phyloP scores from a whole-genome alignment of 2,329 filamentous ascomycete genomes.

The Penicillium sp. region DNA sequence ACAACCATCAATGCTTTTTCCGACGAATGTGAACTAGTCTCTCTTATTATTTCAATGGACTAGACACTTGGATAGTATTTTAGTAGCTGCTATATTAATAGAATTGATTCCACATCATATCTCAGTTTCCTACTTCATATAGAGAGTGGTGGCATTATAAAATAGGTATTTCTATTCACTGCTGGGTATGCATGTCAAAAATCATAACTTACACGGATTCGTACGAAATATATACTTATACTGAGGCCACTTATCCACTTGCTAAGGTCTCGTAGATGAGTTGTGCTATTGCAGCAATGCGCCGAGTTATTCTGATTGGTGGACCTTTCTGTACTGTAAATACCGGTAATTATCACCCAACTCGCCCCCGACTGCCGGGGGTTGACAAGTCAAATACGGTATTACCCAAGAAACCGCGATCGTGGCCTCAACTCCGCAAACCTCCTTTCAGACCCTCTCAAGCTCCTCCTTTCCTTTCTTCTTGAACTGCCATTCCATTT shows the following conservation, averaged over 20 bases:
- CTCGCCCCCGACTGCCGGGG: background rate
- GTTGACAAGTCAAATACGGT: slow-evolving; percentile 17
- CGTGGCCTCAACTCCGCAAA: slow-evolving; percentile 30
- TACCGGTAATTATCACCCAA: slow-evolving; percentile 7
- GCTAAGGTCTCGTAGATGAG: background rate
- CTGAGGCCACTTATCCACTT: background rate
- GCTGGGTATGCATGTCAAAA: background rate
- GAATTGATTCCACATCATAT: background rate
- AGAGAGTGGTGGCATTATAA: background rate
- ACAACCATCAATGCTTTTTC: slow-evolving; percentile 15
- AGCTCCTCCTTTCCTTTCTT: slow-evolving; percentile 8
- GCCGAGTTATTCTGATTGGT: slow-evolving; percentile 5
- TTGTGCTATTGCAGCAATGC: background rate
- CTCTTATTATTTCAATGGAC: slow-evolving; percentile 3
- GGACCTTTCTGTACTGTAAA: slow-evolving; percentile 3
- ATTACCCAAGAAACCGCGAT: slow-evolving; percentile 26
- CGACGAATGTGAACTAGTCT: slow-evolving; percentile 12
- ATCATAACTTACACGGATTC: background rate
- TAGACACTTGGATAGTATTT: background rate
- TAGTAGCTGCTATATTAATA: background rate
- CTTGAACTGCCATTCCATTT: slow-evolving; percentile 7
- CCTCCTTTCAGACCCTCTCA: slow-evolving; percentile 14
- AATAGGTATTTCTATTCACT: too few species aligned
- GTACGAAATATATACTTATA: background rate
- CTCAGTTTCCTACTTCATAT: background rate